These are phyloP conservation scores for Mentha longifolia DNA, from an alignment of 257 asterid species.

Conservation along the genomic window DNA sequence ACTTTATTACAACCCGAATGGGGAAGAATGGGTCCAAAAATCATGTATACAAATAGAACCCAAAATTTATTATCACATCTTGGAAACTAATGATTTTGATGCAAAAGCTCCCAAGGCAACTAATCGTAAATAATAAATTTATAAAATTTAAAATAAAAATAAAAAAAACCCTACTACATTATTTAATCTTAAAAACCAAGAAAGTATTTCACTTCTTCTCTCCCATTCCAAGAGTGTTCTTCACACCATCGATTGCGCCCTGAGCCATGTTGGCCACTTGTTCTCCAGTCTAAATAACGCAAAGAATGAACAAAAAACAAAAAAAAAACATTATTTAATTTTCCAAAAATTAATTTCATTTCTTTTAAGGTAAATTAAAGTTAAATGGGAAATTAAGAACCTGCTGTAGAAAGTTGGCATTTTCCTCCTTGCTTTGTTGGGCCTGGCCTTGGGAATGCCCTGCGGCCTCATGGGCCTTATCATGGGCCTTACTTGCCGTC, in stretches of 20 bases:
- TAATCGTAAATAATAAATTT: not conserved
- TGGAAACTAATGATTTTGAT: not conserved
- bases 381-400: slow-evolving; percentile 25
- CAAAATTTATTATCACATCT: slow-evolving; percentile 8
- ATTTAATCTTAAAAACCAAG: not conserved
- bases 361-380: not conserved
- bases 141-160: too few species aligned
- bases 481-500: slow-evolving; percentile 50
- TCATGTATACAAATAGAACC: slow-evolving; percentile 7
- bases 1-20: not conserved
- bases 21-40: not conserved
- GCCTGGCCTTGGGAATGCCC: slow-evolving; percentile 46
- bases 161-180: not conserved
- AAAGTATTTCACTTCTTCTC: slow-evolving; percentile 53
- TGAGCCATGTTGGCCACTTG: slow-evolving; percentile 63
- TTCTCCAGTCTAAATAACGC: slow-evolving; percentile 53
- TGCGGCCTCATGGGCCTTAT: slow-evolving; percentile 48
- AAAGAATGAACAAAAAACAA: not conserved
- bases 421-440: slow-evolving; percentile 55
- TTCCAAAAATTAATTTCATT: not conserved
- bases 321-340: not conserved
- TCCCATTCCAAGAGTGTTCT: slow-evolving; percentile 74
- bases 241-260: slow-evolving; percentile 73
- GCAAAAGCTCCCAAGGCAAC: slow-evolving; percentile 12
- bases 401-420: slow-evolving; percentile 58